Evolutionary conservation across 768 basidiomycete species (phyloP).

Genomic region (Mycena albidolilacea): DNA sequence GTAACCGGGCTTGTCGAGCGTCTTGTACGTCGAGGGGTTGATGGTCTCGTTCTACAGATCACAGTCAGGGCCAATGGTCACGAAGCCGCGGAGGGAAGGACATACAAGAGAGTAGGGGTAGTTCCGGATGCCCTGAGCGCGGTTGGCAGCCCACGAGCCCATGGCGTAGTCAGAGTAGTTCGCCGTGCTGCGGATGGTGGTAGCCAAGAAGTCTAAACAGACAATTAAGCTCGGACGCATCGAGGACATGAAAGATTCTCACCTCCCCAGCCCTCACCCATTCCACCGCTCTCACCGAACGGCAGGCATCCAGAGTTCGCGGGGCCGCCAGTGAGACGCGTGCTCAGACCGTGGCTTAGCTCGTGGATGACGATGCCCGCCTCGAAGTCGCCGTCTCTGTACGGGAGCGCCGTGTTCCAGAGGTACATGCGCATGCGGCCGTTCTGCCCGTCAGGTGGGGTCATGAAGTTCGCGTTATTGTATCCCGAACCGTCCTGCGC

Average conservation of each 20-base stretch:
- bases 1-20: constrained; percentile 93
- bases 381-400: constrained; percentile 95
- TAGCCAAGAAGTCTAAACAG: constrained; percentile 83
- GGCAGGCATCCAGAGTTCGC: constrained; percentile 94
- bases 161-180: constrained; percentile 87
- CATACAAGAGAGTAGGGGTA: constrained; percentile 84
- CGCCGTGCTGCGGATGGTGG: constrained; percentile 83
- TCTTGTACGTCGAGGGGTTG: constrained; percentile 96
- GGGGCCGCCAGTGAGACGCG: constrained; percentile 95
- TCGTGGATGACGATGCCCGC: constrained; percentile 98
- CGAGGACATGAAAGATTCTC: constrained; percentile 32
- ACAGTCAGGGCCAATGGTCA: background rate
- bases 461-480: constrained; percentile 95
- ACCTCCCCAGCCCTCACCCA: constrained; percentile 98
- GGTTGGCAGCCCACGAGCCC: constrained; percentile 96
- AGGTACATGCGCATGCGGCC: constrained; percentile 97
- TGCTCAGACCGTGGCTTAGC: constrained; percentile 90
- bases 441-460: constrained; percentile 86
- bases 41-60: constrained; percentile 64
- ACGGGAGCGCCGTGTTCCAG: constrained; percentile 93
- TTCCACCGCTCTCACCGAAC: constrained; percentile 96
- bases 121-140: constrained; percentile 84
- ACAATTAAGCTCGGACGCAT: constrained; percentile 11
- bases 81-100: constrained; percentile 13
- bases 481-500: constrained; percentile 96